phyloP scores from a whole-genome alignment of 768 basidiomycete species.

The Boletellus emodensis region DNA sequence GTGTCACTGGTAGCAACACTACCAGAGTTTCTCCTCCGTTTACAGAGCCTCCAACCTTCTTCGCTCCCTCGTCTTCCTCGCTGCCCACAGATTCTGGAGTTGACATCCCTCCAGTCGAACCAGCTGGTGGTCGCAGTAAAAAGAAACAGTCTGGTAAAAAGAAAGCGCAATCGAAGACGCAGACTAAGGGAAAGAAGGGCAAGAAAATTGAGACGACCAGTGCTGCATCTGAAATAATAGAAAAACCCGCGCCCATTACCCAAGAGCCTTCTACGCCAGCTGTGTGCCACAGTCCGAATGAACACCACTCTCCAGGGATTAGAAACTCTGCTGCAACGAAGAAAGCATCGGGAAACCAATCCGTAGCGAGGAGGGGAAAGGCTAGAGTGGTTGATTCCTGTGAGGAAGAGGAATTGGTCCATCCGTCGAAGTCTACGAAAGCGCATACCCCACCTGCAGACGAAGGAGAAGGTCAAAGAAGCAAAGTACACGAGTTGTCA shows the following conservation, averaged over 20 bases:
- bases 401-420: slow-evolving; percentile 22
- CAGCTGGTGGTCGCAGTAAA: slow-evolving; percentile 5
- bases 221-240: slow-evolving; percentile 10
- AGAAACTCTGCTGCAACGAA: slow-evolving; percentile 11
- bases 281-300: slow-evolving; percentile 2
- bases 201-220: slow-evolving; percentile 19
- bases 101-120: slow-evolving; percentile 16
- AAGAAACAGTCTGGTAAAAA: slow-evolving; percentile 20
- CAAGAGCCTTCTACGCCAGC: slow-evolving; percentile 1
- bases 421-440: background rate
- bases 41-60: slow-evolving; percentile 42
- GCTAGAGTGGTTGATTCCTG: slow-evolving; percentile 22
- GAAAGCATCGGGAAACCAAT: slow-evolving; percentile 16
- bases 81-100: slow-evolving; percentile 26
- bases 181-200: slow-evolving; percentile 26
- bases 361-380: slow-evolving; percentile 26
- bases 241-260: background rate
- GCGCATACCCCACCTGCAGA: background rate
- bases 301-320: background rate
- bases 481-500: slow-evolving; percentile 11
- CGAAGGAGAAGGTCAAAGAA: slow-evolving; percentile 7
- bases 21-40: background rate
- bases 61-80: slow-evolving; percentile 43
- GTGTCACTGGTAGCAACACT: slow-evolving; percentile 3
- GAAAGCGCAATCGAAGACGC: slow-evolving; percentile 19